Percentiles rank a stretch among this genome's conserved stretches.
Conservation (phyloP, 2,329 filamentous ascomycete species). For the Hypoxylon sp. region DNA sequence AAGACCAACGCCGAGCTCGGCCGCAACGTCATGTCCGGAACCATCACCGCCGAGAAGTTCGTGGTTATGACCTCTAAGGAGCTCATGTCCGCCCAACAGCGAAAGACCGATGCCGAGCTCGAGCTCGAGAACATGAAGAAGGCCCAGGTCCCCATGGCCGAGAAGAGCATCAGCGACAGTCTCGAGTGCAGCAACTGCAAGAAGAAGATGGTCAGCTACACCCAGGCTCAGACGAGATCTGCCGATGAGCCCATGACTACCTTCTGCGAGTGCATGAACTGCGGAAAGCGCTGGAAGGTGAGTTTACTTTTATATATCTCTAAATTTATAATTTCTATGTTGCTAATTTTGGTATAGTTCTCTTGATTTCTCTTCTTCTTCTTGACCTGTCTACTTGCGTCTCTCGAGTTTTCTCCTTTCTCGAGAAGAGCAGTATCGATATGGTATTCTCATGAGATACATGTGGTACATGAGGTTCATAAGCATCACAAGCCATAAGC, state of each 20-base stretch:
- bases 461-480: slow-evolving; percentile 23
- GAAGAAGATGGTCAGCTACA: slow-evolving; percentile 95
- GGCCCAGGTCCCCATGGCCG: slow-evolving; percentile 91
- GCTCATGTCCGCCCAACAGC: slow-evolving; percentile 88
- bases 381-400: slow-evolving; percentile 12
- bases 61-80: slow-evolving; percentile 92
- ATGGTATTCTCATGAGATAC: slow-evolving; percentile 29
- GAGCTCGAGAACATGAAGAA: slow-evolving; percentile 96
- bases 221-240: slow-evolving; percentile 93
- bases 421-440: slow-evolving; percentile 21
- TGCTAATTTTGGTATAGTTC: slow-evolving; percentile 44
- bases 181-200: slow-evolving; percentile 93
- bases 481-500: slow-evolving; percentile 29
- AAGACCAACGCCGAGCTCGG: slow-evolving; percentile 87
- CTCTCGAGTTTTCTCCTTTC: not conserved
- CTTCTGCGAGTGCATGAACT: slow-evolving; percentile 79
- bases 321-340: slow-evolving; percentile 16
- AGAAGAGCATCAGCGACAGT: slow-evolving; percentile 90
- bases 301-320: slow-evolving; percentile 50
- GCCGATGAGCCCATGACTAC: slow-evolving; percentile 95
- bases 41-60: slow-evolving; percentile 80
- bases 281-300: slow-evolving; percentile 81
- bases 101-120: slow-evolving; percentile 80
- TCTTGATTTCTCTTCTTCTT: slow-evolving; percentile 42
- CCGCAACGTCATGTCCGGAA: slow-evolving; percentile 79